phyloP scores from a whole-genome alignment of 108 stramenopile genomes.

The Nitzschia putrida region DNA sequence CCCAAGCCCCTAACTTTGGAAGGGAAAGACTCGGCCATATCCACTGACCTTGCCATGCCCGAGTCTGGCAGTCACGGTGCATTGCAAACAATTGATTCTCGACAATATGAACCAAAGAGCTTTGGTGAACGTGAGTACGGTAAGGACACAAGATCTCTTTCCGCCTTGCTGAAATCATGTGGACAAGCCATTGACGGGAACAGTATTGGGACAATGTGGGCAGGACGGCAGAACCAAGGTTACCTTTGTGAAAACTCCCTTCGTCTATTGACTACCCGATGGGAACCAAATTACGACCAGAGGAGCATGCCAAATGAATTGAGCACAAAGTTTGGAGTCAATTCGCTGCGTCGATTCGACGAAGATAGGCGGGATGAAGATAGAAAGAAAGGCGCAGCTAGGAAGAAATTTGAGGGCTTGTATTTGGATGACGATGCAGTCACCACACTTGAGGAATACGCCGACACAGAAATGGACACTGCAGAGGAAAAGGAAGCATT shows the following conservation, averaged over 20 bases:
- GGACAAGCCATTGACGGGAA: slow-evolving; percentile 67
- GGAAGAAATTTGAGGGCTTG: slow-evolving; percentile 40
- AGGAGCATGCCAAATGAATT: slow-evolving; percentile 64
- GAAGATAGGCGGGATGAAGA: slow-evolving; percentile 32
- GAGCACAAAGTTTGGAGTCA: slow-evolving; percentile 52
- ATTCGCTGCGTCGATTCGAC: slow-evolving; percentile 32
- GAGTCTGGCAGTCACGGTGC: not conserved
- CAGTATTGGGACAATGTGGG: slow-evolving; percentile 83
- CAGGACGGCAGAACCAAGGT: slow-evolving; percentile 69
- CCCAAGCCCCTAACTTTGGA: not conserved
- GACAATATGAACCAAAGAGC: slow-evolving; percentile 32
- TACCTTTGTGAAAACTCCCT: slow-evolving; percentile 77
- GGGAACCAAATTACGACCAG: slow-evolving; percentile 61
- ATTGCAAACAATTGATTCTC: not conserved
- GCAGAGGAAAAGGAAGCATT: slow-evolving; percentile 15
- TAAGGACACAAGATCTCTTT: slow-evolving; percentile 63
- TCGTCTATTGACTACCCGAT: slow-evolving; percentile 59
- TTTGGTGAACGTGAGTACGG: slow-evolving; percentile 79
- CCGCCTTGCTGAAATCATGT: slow-evolving; percentile 67
- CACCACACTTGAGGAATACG: slow-evolving; percentile 1
- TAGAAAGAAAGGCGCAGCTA: slow-evolving; percentile 22
- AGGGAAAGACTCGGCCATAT: not conserved
- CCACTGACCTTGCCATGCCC: not conserved
- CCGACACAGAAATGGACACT: not conserved
- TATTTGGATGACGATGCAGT: slow-evolving; percentile 42